These are phyloP conservation scores for Phlebiopsis gigantea DNA, from an alignment of 768 basidiomycete genomes.

Conservation along the genomic window DNA sequence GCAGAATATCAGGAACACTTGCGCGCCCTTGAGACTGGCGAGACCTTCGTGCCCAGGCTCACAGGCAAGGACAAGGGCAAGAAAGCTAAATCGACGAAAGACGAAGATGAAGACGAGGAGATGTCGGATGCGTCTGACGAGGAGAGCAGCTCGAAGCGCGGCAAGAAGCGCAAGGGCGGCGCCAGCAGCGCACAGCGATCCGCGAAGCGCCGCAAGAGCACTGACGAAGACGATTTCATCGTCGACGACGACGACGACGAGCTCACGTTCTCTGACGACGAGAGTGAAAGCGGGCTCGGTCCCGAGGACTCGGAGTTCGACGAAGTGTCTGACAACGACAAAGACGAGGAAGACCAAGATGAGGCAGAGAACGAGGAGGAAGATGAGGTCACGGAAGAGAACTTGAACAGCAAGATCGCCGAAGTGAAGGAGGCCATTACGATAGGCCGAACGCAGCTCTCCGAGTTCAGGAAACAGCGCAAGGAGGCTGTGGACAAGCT, in stretches of 20 bases:
- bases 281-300: constrained; percentile 12
- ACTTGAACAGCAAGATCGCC: constrained; percentile 39
- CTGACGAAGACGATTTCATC: constrained; percentile 26
- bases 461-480: constrained; percentile 36
- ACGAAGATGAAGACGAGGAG: constrained; percentile 3
- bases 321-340: constrained; percentile 21
- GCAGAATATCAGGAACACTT: constrained; percentile 42
- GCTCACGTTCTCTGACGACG: constrained; percentile 17
- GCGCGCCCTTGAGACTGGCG: constrained; percentile 39
- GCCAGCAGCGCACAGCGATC: constrained; percentile 33
- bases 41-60: constrained; percentile 37
- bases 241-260: constrained; percentile 25
- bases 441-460: constrained; percentile 31
- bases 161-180: constrained; percentile 47
- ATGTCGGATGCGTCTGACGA: background rate
- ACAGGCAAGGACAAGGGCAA: constrained; percentile 21
- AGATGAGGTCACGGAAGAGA: constrained; percentile 41
- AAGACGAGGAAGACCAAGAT: constrained; percentile 15
- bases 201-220: constrained; percentile 37
- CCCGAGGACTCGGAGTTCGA: constrained; percentile 3
- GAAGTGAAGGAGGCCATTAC: constrained; percentile 37
- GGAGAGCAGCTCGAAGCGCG: background rate
- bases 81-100: constrained; percentile 17
- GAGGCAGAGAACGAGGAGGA: constrained; percentile 28
- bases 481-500: constrained; percentile 34